Percentiles rank a stretch among this genome's conserved stretches.
These are phyloP conservation scores for Penicillium sp. DNA, from an alignment of 2,329 filamentous ascomycete genomes.

Conservation along the genomic window DNA sequence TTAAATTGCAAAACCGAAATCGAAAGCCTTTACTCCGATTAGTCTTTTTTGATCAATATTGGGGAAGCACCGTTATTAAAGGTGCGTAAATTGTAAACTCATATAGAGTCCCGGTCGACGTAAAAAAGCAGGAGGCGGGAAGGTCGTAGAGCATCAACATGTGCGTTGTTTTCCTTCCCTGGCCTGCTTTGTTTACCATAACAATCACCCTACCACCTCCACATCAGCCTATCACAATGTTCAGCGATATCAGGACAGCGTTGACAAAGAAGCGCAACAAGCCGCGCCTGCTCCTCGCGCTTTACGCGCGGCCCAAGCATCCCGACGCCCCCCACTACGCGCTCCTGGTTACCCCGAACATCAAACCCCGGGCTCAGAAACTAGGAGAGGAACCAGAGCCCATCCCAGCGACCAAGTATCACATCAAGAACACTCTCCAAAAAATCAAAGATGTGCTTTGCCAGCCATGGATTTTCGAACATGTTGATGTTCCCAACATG, in stretches of 20 bases:
- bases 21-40: no score
- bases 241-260: background rate
- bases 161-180: no score
- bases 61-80: no score
- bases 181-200: no score
- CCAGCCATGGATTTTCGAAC: conserved; percentile 1
- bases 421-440: conserved; percentile 2
- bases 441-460: background rate
- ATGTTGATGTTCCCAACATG: background rate
- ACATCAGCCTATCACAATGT: background rate
- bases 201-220: no score
- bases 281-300: conserved; percentile 6
- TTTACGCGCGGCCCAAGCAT: conserved; percentile 4
- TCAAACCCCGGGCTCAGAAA: background rate
- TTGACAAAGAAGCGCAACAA: conserved; percentile 6
- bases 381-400: background rate
- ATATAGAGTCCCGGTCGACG: no score
- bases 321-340: conserved; percentile 1
- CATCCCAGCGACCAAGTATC: conserved; percentile 8
- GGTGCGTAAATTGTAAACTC: no score
- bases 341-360: conserved; percentile 7
- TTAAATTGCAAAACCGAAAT: no score
- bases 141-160: no score
- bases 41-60: no score
- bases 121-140: no score